phyloP scores from a whole-genome alignment of 176 grass and related monocot species.

The Bromus sterilis region DNA sequence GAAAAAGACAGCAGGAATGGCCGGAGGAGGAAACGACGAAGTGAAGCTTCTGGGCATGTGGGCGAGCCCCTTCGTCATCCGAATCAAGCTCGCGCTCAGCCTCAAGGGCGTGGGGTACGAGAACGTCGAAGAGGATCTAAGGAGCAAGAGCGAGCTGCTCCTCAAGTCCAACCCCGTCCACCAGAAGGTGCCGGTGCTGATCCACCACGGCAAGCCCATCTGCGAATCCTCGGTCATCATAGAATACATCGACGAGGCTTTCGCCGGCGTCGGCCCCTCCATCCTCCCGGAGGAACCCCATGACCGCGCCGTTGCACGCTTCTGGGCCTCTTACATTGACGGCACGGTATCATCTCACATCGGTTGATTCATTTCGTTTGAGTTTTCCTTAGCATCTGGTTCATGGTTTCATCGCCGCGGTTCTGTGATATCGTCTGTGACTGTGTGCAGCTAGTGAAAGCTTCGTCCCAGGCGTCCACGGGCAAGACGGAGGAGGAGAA shows the following conservation, averaged over 20 bases:
- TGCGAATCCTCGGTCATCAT: conserved; percentile 49
- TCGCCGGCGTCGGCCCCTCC: neutral
- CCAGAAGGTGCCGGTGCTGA: conserved; percentile 43
- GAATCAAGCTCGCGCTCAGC: conserved; percentile 34
- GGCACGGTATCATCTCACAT: conserved; percentile 26
- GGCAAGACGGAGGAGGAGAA: conserved; percentile 37
- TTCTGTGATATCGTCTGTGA: neutral
- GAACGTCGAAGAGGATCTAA: conserved; percentile 31
- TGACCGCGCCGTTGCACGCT: conserved; percentile 13
- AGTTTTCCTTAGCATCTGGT: neutral
- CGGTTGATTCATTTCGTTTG: neutral
- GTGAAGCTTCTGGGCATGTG: no score
- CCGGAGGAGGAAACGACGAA: no score
- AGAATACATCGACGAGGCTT: conserved; percentile 58
- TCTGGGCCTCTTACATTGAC: conserved; percentile 40
- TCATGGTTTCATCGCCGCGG: neutral
- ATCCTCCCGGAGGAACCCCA: conserved; percentile 27
- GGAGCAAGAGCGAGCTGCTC: conserved; percentile 46
- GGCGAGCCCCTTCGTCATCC: conserved; percentile 10
- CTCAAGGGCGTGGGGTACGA: conserved; percentile 45
- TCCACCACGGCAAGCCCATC: conserved; percentile 42
- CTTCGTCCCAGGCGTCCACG: neutral
- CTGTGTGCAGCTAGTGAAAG: neutral
- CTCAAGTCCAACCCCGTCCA: conserved; percentile 49
- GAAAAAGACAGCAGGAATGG: no score